Base-by-base conservation (phyloP, 768 basidiomycete species). In the Collybiopsis luxurians region DNA sequence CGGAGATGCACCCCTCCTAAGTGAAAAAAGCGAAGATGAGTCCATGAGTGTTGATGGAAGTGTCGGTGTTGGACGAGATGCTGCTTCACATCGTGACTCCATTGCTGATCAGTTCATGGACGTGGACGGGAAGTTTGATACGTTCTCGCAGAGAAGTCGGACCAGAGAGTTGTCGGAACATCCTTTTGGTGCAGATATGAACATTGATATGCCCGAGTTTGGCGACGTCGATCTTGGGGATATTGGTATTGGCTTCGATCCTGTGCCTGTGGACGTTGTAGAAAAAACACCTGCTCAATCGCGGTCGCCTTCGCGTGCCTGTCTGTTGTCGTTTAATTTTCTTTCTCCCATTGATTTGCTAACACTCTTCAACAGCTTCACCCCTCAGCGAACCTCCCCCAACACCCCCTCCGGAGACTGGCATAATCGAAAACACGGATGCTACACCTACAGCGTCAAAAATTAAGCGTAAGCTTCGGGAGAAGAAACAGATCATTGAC, bases 401-500 rank as follows among this genome's bases (percentile, higher is more conserved):
- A 26, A 95, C 93, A 2, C 92, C 93, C 24, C 89, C 89, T 1
- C 86, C 87, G 12, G 80, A 82, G n/a, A 76, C 74, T 39, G 71
- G 75, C 36, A 73, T 53, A 17, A 42, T 27, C 19, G 51, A 39
- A 27, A 45, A 43, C 43, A 40, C 53, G n/a, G 53, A 61, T 19
- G 48, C 58, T 23, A 55, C 73, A 48, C 64, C 70, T 12, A 69
- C 66, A n/a, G 74, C 65, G 58, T 49, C 64, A 34, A 78, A 76
- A 57, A 67, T 64, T 65, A 75, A 81, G 74, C 75, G 81, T 63
- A 81, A 86, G 70, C 61, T 69, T 34, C 85, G 82, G 61, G 86
- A 89, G 65, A 92, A 87, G 79, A 95, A 89, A 71, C 88, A 91
- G 61, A 91, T 95, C 44, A 89, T 96, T 55, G 95, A 98, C 69